Base-by-base conservation (phyloP, 176 grass and related monocot genomes). In the Aechmea fasciata region DNA sequence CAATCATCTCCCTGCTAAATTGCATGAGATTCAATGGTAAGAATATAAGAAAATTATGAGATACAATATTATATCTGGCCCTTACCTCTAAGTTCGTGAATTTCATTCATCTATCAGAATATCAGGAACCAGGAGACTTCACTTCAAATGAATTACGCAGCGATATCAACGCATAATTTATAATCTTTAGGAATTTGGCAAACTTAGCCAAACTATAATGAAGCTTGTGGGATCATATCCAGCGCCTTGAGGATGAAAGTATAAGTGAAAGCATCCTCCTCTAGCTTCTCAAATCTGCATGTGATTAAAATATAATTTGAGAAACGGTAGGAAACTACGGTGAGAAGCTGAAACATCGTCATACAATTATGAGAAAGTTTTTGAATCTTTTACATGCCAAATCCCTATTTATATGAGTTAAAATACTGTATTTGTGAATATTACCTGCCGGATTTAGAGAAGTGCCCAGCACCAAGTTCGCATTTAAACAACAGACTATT, bases 361-460 rank as follows among this genome's bases (percentile, higher is more conserved):
- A 10, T 55, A 53, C 28, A 13, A 41, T 50, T 48, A 25, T 50
- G 13, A 59, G 14, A 14, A 59, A 41, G 5, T 41, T 41, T 41
- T 41, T 41, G 0, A 41, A 7, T 33, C 29, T 33, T 41, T 41
- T 8, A 41, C 33, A 41, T 41, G 33, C 5, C 54, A 0, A 59
- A 59, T 59, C 54, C 8, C 2, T 17, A 15, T 9, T 18, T 17
- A 59, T 7, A 59, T 59, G 5, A n/a, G 11, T n/a, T 20, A 59
- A 3, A 17, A 59, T 7, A 59, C 19, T 59, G 19, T 14, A 59
- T 17, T 59, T 41, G 1, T 3, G 50, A 69, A 50, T 24, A 3
- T 73, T 82, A 87, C 90, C 86, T 95, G 74, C 90, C 90, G 6
- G 86, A 95, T 22, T 95, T 95, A 23, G 90, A 95, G 73, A 84